Evolutionary conservation across 2,329 filamentous ascomycete species (phyloP), one percentile per base, ranked within the genome.

Genomic region (Xylaria sp.): DNA sequence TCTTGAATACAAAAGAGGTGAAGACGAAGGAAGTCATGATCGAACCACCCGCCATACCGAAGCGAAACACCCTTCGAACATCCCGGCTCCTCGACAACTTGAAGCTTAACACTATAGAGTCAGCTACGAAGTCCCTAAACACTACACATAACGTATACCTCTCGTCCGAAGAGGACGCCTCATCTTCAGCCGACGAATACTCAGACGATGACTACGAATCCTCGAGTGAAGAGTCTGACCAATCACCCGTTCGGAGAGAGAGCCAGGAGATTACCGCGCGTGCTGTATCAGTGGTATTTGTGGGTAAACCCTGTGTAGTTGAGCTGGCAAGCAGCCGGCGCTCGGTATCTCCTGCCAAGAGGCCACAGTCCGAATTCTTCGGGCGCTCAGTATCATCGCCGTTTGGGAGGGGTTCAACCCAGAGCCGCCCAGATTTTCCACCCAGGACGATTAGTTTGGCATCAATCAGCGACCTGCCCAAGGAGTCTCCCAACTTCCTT

Each of bases 151-250:
- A 87, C 60, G 71, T 85, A 61, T 89, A 89, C 73, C 82, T 89
- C 25, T 89, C 86, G 1, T 88, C 86, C 0, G 87, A 89, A 67
- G 87, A 89, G 72, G 87, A 89, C 66, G 85, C 82, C 31, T 89
- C 87, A 1, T 87, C 87, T 1, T 85, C 84, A 17, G 83, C 84
- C 47, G 86, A 87, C 73, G 82, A 86, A 74, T 83, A 83, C 65
- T 87, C 84, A 58, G 83, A 86, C 69, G 82, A 82, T 69, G 82
- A 83, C 53, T 78, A 78, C 63, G 78, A 85, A 66, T 83, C 80
- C 51, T 77, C 77, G 19, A 79, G 74, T 62, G 79, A 79, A 53
- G 69, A 74, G 54, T 69, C 69, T 6, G 67, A 72, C 47, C 53
- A 70, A 33, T 69, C 65, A 2, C 61, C 65, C 4, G 7, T 58